A percentile compares a stretch with the other conserved stretches of the same genome.
phyloP scores from a whole-genome alignment of 108 stramenopile species.

The Nitzschia sp. region DNA sequence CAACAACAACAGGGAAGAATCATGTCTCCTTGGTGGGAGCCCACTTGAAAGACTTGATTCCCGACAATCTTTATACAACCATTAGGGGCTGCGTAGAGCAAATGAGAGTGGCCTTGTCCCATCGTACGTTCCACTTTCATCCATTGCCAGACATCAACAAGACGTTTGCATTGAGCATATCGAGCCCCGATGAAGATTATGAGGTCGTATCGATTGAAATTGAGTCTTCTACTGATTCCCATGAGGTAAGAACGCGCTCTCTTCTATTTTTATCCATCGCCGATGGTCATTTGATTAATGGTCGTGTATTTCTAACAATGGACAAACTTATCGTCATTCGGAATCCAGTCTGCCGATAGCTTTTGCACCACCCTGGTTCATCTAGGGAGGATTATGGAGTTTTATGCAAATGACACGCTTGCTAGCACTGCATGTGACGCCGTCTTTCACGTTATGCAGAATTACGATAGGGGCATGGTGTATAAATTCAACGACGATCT shows the following conservation, averaged over 20 bases:
- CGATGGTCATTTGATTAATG: neutral
- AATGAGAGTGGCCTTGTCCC: conserved; percentile 5
- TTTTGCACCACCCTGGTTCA: conserved; percentile 5
- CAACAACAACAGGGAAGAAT: neutral
- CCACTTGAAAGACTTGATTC: conserved; percentile 12
- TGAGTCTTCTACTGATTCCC: neutral
- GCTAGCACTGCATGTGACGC: conserved; percentile 24
- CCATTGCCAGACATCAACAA: neutral
- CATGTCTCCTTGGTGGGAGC: neutral
- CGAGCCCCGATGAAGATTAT: conserved; percentile 2
- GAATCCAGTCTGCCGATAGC: neutral
- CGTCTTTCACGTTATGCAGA: conserved; percentile 21
- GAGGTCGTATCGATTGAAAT: conserved; percentile 10
- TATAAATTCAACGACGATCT: conserved; percentile 31
- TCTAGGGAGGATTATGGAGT: conserved; percentile 23
- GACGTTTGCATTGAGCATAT: conserved; percentile 18
- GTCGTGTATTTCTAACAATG: neutral
- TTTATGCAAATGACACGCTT: conserved; percentile 21
- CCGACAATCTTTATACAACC: neutral
- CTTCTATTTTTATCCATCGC: too few species aligned
- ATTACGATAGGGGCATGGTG: conserved; percentile 33
- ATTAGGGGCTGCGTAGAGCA: neutral
- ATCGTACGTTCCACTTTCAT: conserved; percentile 14
- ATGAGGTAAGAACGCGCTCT: neutral
- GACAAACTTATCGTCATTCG: too few species aligned